A percentile compares a stretch with the other conserved stretches of the same genome.
Evolutionary conservation across 225 moss, liverwort and hornwort genomes (phyloP).

Genomic region (Climacium dendroides): DNA sequence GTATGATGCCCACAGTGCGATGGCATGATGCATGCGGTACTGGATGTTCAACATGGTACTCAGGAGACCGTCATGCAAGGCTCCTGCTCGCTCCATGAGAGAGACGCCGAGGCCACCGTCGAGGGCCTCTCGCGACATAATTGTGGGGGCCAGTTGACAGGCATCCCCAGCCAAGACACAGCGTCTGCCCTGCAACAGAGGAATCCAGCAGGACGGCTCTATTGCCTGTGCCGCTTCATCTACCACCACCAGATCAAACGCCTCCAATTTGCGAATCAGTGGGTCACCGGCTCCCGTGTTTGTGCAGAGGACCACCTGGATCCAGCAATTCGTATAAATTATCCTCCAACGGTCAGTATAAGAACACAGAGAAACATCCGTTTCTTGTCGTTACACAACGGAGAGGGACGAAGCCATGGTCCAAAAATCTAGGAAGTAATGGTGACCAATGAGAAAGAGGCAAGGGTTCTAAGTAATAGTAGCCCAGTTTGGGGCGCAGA

Average conservation of each 20-base stretch:
- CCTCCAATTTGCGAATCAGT: slow-evolving; percentile 52
- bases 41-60: slow-evolving; percentile 65
- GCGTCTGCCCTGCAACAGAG: slow-evolving; percentile 68
- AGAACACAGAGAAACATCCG: not conserved
- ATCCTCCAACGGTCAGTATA: not conserved
- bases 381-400: not conserved
- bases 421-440: not conserved
- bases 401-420: not conserved
- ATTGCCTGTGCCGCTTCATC: slow-evolving; percentile 97
- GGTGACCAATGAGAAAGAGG: not conserved
- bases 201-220: slow-evolving; percentile 97
- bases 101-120: slow-evolving; percentile 84
- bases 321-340: not conserved
- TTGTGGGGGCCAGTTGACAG: slow-evolving; percentile 76
- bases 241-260: slow-evolving; percentile 80
- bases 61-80: slow-evolving; percentile 58
- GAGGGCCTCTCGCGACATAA: slow-evolving; percentile 75
- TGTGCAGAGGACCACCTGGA: slow-evolving; percentile 72
- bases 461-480: not conserved
- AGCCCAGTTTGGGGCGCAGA: not conserved
- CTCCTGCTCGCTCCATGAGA: slow-evolving; percentile 87
- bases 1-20: slow-evolving; percentile 70
- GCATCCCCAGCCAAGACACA: slow-evolving; percentile 77
- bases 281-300: slow-evolving; percentile 92
- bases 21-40: slow-evolving; percentile 87